Evolutionary conservation across 192 early-diverging fungal genomes (phyloP), one percentile per base, ranked within the genome.

Genomic region (Funneliformis mosseae): DNA sequence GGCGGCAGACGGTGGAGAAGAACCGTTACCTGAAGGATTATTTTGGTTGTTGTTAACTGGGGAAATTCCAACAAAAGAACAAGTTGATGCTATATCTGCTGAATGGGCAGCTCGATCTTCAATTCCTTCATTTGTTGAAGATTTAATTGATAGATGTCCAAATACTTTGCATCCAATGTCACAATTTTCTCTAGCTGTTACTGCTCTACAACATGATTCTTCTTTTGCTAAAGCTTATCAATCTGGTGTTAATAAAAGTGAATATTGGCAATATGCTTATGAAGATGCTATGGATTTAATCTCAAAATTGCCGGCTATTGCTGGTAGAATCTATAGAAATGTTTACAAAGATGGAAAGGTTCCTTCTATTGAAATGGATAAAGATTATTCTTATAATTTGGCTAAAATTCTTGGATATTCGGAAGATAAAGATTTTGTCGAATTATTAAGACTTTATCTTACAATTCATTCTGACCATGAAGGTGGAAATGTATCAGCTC

Each of bases 401-500:
- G 92, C 98, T 86, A 91, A 91, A 83, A 89, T 98, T 67, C 91
- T 99, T 18, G 98, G 98, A 77, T 99, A 91, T 88, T 90, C 88
- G 63, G 91, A 95, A 77, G 95, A 92, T 88, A 88, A 92, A 85
- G 89, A 93, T 75, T 99, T 99, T 88, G 89, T 96, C 68, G 98
- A 99, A 84, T 93, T 99, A 83, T 96, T 99, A 94, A 95, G 98
- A 79, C 89, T 99, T 82, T 99, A 99, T 92, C 89, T 99, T 83
- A 96, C 95, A 85, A 98, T 99, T 88, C 98, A 99, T 94, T 97
- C 97, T 81, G 98, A 99, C 89, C 98, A 99, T 92, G 98, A 99
- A 91, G 98, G 98, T 85, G 98, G 98, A 84, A 99, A 99, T 87
- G 98, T 98, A 88, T 96, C 94, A 81, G 98, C 98, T 72, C 98